These are phyloP conservation scores for Populus simonii DNA, from an alignment of 345 rosid genomes.

Conservation along the genomic window DNA sequence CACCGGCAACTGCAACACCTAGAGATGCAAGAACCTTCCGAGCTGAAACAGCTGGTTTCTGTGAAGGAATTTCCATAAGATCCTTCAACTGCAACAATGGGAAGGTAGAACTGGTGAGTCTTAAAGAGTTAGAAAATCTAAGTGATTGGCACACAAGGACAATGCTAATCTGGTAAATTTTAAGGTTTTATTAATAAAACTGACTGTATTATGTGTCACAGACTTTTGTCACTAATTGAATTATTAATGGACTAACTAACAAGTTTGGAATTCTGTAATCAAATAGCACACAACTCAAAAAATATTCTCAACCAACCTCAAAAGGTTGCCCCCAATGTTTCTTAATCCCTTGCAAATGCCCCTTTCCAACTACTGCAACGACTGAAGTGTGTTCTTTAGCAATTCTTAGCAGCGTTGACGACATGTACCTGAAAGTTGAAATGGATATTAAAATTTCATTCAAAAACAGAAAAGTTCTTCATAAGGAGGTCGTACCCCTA, in stretches of 20 bases:
- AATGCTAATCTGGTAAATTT: not conserved
- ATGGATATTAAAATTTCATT: not conserved
- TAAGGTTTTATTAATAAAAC: not conserved
- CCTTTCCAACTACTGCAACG: conserved; percentile 97
- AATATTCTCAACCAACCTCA: conserved; percentile 36
- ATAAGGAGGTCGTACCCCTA: not conserved
- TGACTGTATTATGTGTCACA: not conserved
- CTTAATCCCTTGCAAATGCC: conserved; percentile 87
- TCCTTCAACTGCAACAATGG: conserved; percentile 48
- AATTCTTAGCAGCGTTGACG: conserved; percentile 56
- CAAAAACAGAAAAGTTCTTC: not conserved
- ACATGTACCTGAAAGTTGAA: conserved; percentile 70
- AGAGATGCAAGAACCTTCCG: conserved; percentile 59
- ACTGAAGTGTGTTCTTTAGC: conserved; percentile 78
- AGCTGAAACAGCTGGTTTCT: conserved; percentile 37
- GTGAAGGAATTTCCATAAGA: conserved; percentile 65
- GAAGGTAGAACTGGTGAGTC: not conserved
- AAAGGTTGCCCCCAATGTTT: conserved; percentile 87
- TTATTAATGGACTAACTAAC: not conserved
- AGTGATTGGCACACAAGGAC: not conserved
- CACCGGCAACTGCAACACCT: conserved; percentile 68
- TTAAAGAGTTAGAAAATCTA: not conserved
- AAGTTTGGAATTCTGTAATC: not conserved
- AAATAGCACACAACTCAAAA: too few species aligned
- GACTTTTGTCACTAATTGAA: not conserved